Conservation (phyloP, 345 rosid species). For the Lepidium aucheri region DNA sequence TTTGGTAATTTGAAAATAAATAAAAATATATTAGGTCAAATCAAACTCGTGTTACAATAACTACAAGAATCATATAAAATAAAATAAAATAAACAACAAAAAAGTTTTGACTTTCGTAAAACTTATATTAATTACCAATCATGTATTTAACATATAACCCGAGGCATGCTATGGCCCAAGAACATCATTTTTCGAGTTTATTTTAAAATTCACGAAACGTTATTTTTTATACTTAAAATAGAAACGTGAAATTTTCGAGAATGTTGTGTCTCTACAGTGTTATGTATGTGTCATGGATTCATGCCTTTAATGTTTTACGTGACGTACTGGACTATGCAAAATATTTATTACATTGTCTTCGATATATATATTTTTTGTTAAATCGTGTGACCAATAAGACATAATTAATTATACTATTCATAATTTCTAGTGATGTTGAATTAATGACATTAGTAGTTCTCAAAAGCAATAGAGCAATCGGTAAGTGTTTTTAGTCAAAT, state of each 20-base stretch:
- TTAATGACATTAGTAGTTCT: no score
- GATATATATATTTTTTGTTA: no score
- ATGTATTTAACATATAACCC: constrained; percentile 20
- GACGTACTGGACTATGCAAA: constrained; percentile 34
- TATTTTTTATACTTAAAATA: not conserved
- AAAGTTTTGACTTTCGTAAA: constrained; percentile 20
- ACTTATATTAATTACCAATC: constrained; percentile 17
- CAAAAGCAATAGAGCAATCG: no score
- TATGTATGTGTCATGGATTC: not conserved
- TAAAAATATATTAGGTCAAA: not conserved
- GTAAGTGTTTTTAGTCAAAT: no score
- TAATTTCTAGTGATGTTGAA: no score
- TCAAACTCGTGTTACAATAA: not conserved
- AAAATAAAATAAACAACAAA: not conserved
- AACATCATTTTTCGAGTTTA: constrained; percentile 18
- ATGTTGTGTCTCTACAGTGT: constrained; percentile 9
- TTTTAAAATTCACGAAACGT: constrained; percentile 2
- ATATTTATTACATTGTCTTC: constrained; percentile 8
- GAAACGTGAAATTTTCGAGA: constrained; percentile 5
- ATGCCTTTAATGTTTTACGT: constrained; percentile 25
- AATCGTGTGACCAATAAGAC: no score
- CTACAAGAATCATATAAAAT: not conserved
- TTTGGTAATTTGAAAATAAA: not conserved
- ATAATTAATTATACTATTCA: no score
- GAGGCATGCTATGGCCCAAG: constrained; percentile 30